phyloP scores from a whole-genome alignment of 306 rosid genomes.

The Gynostemma pentaphyllum region DNA sequence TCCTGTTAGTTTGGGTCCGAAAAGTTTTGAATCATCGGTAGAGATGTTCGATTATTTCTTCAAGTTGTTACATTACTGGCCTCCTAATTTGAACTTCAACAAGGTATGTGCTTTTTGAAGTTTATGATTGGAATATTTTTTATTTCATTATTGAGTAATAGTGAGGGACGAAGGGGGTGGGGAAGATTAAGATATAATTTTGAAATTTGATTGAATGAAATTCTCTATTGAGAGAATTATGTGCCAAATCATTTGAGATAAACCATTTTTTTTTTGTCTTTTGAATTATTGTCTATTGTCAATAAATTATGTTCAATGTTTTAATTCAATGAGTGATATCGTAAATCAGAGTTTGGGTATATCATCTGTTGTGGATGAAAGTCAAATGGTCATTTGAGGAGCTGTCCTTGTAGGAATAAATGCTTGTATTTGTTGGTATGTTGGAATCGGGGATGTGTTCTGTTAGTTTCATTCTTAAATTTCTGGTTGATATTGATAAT shows the following conservation, averaged over 20 bases:
- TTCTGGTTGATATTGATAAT: not conserved
- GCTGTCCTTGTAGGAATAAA: not conserved
- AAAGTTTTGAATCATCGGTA: constrained; percentile 6
- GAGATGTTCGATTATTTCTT: constrained; percentile 20
- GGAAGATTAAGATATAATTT: too few relatives aligned
- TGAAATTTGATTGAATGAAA: not conserved
- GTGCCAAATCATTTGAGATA: not conserved
- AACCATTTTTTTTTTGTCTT: not conserved
- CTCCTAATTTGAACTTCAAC: constrained; percentile 46
- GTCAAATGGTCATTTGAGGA: not conserved
- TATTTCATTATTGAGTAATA: not conserved
- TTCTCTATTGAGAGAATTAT: not conserved
- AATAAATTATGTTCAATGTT: too few relatives aligned
- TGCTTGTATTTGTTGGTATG: not conserved
- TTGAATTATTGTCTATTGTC: not conserved
- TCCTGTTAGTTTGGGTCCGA: constrained; percentile 13
- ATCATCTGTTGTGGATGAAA: not conserved
- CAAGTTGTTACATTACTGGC: constrained; percentile 50
- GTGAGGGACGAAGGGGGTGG: not conserved
- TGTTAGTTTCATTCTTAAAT: not conserved
- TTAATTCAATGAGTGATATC: too few relatives aligned
- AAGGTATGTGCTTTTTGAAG: constrained; percentile 36
- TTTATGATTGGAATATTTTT: too few relatives aligned
- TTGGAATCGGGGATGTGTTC: not conserved
- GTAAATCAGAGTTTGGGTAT: not conserved